Percentiles rank a stretch among this genome's conserved stretches.
phyloP scores from a whole-genome alignment of 768 basidiomycete species.

The Boletus rubropictus region DNA sequence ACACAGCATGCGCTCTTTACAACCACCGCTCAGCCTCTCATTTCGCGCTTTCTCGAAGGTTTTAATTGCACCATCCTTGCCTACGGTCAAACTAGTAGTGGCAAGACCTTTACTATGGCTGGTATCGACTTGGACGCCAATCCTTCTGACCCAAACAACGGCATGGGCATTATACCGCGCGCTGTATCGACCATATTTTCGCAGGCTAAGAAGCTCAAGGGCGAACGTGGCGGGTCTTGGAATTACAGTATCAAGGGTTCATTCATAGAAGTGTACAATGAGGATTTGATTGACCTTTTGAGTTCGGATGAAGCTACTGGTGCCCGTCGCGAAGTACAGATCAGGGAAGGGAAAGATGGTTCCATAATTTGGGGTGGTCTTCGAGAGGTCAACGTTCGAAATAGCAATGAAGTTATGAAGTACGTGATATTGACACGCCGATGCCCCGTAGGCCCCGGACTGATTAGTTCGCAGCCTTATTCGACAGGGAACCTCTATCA shows the following conservation, averaged over 20 bases:
- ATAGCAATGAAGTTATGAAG: constrained; percentile 86
- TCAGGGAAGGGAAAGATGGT: constrained; percentile 95
- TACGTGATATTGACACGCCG: constrained; percentile 37
- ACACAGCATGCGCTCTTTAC: constrained; percentile 85
- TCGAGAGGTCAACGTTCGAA: constrained; percentile 84
- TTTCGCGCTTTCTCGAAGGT: constrained; percentile 84
- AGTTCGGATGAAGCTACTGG: constrained; percentile 62
- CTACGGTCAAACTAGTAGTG: constrained; percentile 32
- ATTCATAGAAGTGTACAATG: constrained; percentile 98
- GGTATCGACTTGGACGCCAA: constrained; percentile 87
- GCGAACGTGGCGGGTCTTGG: constrained; percentile 71
- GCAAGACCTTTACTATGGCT: constrained; percentile 81
- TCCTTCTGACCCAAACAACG: constrained; percentile 73
- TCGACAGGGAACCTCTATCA: constrained; percentile 81
- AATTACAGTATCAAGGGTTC: constrained; percentile 78
- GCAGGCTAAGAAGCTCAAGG: constrained; percentile 67
- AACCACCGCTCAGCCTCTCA: constrained; percentile 76
- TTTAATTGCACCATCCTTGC: constrained; percentile 80
- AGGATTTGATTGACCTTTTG: constrained; percentile 94
- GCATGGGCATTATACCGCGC: constrained; percentile 93
- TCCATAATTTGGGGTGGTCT: constrained; percentile 97
- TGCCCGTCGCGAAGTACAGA: constrained; percentile 82
- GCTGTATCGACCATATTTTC: constrained; percentile 87
- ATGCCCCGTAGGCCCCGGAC: constrained; percentile 13
- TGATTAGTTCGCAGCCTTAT: constrained; percentile 56